Conservation (phyloP, 768 basidiomycete species). For the Mycena amicta region DNA sequence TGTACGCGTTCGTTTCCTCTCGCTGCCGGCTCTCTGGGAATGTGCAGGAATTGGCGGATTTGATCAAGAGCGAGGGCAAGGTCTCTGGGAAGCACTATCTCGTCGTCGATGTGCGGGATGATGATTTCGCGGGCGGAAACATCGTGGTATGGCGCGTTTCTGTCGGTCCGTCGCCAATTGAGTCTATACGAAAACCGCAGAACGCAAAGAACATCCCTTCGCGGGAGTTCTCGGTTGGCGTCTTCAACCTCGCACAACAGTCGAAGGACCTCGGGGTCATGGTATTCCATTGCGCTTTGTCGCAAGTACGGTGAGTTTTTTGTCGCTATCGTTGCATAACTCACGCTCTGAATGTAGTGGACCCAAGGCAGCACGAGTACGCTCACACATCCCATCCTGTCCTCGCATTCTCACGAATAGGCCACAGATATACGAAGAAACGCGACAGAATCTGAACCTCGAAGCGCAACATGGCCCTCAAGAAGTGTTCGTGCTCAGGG, state of each 20-base stretch:
- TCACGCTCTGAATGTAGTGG: slow-evolving; percentile 47
- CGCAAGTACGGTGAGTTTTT: slow-evolving; percentile 78
- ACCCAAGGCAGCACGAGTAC: slow-evolving; percentile 75
- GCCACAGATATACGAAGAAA: slow-evolving; percentile 67
- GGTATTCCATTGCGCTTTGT: slow-evolving; percentile 79
- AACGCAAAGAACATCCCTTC: slow-evolving; percentile 67
- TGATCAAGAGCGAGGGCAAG: slow-evolving; percentile 67
- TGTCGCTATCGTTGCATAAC: slow-evolving; percentile 24
- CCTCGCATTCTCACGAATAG: slow-evolving; percentile 3
- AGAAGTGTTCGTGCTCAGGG: slow-evolving; percentile 65
- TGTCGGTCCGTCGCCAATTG: neutral
- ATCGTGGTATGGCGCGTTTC: slow-evolving; percentile 43
- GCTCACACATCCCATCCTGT: too few species aligned
- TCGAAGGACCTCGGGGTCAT: slow-evolving; percentile 64
- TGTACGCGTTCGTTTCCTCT: slow-evolving; percentile 29
- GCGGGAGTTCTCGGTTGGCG: slow-evolving; percentile 52
- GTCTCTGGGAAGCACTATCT: slow-evolving; percentile 65
- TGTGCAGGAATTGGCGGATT: slow-evolving; percentile 62
- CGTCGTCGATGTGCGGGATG: slow-evolving; percentile 85
- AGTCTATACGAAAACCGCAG: neutral
- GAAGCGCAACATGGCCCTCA: slow-evolving; percentile 47
- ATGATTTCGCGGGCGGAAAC: slow-evolving; percentile 79
- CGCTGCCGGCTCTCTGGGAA: neutral
- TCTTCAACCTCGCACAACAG: slow-evolving; percentile 60
- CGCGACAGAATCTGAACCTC: slow-evolving; percentile 46